Evolutionary conservation across 2,329 filamentous ascomycete genomes (phyloP).

Genomic region (Epichloe amarillans): DNA sequence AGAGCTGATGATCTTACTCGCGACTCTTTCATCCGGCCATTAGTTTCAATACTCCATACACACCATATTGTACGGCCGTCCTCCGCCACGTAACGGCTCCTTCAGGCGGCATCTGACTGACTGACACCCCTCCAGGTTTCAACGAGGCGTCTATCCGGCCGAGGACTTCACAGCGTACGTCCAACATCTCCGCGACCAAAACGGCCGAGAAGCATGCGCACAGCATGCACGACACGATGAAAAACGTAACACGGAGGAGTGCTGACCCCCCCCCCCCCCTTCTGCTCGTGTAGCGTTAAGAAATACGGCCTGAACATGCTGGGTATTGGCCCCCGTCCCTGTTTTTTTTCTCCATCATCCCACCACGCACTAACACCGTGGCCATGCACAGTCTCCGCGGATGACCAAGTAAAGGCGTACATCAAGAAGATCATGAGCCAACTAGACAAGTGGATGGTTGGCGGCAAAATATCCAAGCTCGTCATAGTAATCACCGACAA

Average conservation of each 20-base stretch:
- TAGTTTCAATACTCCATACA: constrained; percentile 97
- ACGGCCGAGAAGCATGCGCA: neutral
- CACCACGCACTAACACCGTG: constrained; percentile 5
- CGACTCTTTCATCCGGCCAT: neutral
- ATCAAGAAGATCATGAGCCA: constrained; percentile 99
- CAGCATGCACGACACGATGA: too few relatives aligned
- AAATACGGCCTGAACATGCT: constrained; percentile 99
- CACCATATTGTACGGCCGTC: constrained; percentile 62
- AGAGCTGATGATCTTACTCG: constrained; percentile 1
- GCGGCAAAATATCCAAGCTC: constrained; percentile 91
- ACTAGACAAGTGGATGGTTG: constrained; percentile 94
- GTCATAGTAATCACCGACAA: constrained; percentile 96
- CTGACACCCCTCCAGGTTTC: constrained; percentile 48
- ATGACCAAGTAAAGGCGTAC: constrained; percentile 97
- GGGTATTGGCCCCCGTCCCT: constrained; percentile 26
- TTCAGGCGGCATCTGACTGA: neutral
- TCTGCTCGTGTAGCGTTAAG: constrained; percentile 47
- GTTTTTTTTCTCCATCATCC: too few relatives aligned
- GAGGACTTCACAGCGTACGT: constrained; percentile 82
- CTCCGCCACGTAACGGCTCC: neutral
- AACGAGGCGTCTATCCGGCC: constrained; percentile 74
- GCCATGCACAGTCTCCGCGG: constrained; percentile 55
- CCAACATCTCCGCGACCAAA: neutral
- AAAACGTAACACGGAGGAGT: neutral
- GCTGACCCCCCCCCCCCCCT: constrained; percentile 1